Evolutionary conservation across 768 basidiomycete genomes (phyloP).

Genomic region (Termitomyces sp.): DNA sequence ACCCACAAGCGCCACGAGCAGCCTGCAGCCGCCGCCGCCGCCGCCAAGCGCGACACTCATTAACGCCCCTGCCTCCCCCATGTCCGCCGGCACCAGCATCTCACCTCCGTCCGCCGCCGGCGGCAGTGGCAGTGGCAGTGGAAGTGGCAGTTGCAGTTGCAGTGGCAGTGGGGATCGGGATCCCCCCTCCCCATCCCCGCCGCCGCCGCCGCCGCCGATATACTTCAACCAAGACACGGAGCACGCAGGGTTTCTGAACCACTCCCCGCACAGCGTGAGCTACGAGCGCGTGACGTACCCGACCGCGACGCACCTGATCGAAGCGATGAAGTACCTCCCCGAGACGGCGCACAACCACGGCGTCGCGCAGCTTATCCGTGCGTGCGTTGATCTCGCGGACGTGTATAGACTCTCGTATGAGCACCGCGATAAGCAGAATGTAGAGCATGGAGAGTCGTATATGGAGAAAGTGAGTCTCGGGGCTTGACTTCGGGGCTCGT

Average conservation of each 20-base stretch:
- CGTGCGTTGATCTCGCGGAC: conserved; percentile 25
- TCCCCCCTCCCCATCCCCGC: neutral
- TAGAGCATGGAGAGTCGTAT: conserved; percentile 49
- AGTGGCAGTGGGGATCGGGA: no score
- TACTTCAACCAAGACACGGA: conserved; percentile 37
- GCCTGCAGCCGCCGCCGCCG: neutral
- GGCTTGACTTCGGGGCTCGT: no score
- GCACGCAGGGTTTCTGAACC: conserved; percentile 53
- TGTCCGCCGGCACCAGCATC: neutral
- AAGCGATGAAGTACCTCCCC: conserved; percentile 65
- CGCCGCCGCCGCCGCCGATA: conserved; percentile 22
- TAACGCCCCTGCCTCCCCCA: neutral
- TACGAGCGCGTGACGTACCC: conserved; percentile 55
- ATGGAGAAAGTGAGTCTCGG: conserved; percentile 43
- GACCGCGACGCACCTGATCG: conserved; percentile 69
- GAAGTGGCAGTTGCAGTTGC: no score
- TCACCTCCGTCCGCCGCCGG: no score
- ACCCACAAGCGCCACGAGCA: no score
- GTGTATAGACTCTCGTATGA: conserved; percentile 33
- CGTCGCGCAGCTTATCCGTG: conserved; percentile 53
- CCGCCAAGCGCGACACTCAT: neutral
- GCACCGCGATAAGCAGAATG: conserved; percentile 30
- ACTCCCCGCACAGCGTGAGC: conserved; percentile 58
- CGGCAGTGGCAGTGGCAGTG: no score
- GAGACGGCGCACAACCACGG: conserved; percentile 31